Evolutionary conservation across 2,329 filamentous ascomycete genomes (phyloP), one percentile per base, ranked within the genome.

Genomic region (Epichloe glyceriae): DNA sequence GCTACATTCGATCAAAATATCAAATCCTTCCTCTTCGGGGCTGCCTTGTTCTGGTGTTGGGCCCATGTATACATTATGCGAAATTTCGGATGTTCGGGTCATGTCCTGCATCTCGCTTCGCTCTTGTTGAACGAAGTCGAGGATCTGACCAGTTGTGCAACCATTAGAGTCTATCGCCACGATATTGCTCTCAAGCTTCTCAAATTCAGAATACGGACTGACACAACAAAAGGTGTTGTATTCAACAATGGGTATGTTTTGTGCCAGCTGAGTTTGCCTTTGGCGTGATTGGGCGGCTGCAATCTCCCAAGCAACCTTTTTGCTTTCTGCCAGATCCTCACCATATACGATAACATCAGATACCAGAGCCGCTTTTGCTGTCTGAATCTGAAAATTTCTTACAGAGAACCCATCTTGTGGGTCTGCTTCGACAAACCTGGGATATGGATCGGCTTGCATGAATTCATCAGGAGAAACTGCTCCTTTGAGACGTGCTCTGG

Each of bases 301-400:
- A 49, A 96, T 79, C 62, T 70, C 80, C 75, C 69, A 86, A 59
- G 64, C 79, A 20, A 95, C 70, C 51, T 83, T 82, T 49, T 78
- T 75, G 44, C 79, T 76, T 26, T 77, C 68, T 2, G 74, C 74
- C 38, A 73, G 69, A 56, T 88, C 79, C 50, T 91, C 85, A 12
- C 88, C 88, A 63, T 98, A 98, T 1, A 98, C 79, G 40, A 98
- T 78, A 56, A 98, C 88, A 64, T 98, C 93, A 0, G 90, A 96
- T 8, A 93, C 79, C 56, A 86, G 80, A 50, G 90, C 90, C 56
- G 87, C 73, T 66, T 98, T 98, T 52, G 86, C 86, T 0, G 87
- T 79, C 66, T 98, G 93, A 39, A 97, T 97, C 60, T 97, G 91
- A 63, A 98, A 98, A 65, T 97, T 97, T 44, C 93, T 82, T 42